Evolutionary conservation across 768 basidiomycete species (phyloP), one percentile per base, ranked within the genome.

Genomic region (Exsudoporus frostii): DNA sequence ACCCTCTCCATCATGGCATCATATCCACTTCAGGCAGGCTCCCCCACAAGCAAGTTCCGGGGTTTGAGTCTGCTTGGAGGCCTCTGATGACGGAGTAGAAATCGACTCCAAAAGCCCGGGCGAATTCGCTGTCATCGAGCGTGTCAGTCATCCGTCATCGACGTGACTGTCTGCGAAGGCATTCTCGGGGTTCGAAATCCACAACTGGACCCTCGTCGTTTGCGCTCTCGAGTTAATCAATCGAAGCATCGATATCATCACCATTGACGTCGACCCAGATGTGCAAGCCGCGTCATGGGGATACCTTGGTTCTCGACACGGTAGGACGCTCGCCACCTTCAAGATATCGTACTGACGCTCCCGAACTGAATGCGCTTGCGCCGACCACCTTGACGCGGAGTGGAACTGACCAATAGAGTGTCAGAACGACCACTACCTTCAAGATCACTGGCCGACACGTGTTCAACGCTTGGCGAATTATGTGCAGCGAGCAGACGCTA

Each of bases 251-350:
- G 93, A 98, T 65, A 71, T 83, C 29, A 80, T 97, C 0, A n/a
- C n/a, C n/a, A 63, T 81, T 22, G 80, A 83, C 1, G 73, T 91
- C 57, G 93, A 98, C 71, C 97, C 97, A 0, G 97, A 99, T 67
- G 77, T 96, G 13, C 92, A 97, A 64, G 74, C 76, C 19, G 76
- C 80, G 3, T 93, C 91, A 6, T 99, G 97, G 96, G 95, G 95
- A 0, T 98, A 92, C 68, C 72, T 97, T 1, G 73, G 77, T 45
- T 80, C 80, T n/a, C 79, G 96, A 5, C 81, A 83, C 55, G 85
- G 91, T 89, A 49, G 29, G 50, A 49, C 38, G 39, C 20, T 24
- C 40, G 2, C 25, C 22, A 32, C 20, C 13, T n/a, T 47, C 37
- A 32, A 37, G 48, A 56, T 5, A 6, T 32, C 22, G 10, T 46